These are phyloP conservation scores for Crithidia sp. DNA, from an alignment of 208 protist genomes.

Conservation along the genomic window DNA sequence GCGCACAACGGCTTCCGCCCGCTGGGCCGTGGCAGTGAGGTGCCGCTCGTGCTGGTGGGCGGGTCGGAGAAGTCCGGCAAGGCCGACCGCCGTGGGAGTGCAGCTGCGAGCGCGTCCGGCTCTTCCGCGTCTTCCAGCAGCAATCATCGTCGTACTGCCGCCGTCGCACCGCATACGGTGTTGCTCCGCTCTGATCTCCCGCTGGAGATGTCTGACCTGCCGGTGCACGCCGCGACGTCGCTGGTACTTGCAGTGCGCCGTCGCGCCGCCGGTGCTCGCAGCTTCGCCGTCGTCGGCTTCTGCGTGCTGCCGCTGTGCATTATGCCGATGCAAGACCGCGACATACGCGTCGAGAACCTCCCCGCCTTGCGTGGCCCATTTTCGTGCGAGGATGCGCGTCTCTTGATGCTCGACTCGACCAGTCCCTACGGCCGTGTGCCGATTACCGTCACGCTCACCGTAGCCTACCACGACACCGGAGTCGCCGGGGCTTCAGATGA, in stretches of 20 bases:
- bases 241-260: slow-evolving; percentile 86
- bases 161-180: slow-evolving; percentile 5
- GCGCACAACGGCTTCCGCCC: slow-evolving; percentile 90
- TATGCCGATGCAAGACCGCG: slow-evolving; percentile 86
- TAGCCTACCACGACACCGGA: slow-evolving; percentile 79
- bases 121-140: slow-evolving; percentile 24
- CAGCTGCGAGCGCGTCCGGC: slow-evolving; percentile 15
- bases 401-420: slow-evolving; percentile 79
- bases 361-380: slow-evolving; percentile 85
- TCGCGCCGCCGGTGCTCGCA: slow-evolving; percentile 32
- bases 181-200: slow-evolving; percentile 66
- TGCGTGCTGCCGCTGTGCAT: slow-evolving; percentile 89
- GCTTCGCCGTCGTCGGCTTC: slow-evolving; percentile 79
- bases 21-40: slow-evolving; percentile 77
- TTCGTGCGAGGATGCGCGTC: slow-evolving; percentile 83
- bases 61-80: not conserved
- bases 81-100: not conserved
- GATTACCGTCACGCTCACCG: slow-evolving; percentile 70
- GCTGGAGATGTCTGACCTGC: slow-evolving; percentile 71
- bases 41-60: slow-evolving; percentile 49
- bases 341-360: slow-evolving; percentile 83
- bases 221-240: slow-evolving; percentile 83
- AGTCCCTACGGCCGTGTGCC: slow-evolving; percentile 84
- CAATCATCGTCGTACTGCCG: not conserved
- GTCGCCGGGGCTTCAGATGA: slow-evolving; percentile 10